Evolutionary conservation across 2,329 filamentous ascomycete genomes (phyloP).

Genomic region (Chaetomium sp.): DNA sequence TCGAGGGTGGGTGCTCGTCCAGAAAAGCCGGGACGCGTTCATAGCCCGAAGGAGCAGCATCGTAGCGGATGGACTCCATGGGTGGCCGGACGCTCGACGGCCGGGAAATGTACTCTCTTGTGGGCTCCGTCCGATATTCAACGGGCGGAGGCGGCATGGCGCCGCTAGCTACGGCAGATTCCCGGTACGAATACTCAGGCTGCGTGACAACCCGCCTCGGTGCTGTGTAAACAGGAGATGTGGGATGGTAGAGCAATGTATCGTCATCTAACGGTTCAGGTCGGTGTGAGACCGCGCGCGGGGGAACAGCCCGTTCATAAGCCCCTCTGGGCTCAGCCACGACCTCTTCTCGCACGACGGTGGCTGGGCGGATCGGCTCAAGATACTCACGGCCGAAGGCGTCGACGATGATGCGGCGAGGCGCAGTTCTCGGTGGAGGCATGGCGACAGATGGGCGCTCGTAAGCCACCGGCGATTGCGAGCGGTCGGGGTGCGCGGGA

Average conservation of each 20-base stretch:
- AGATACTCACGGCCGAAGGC: constrained; percentile 75
- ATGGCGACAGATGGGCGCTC: constrained; percentile 43
- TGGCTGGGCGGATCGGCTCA: constrained; percentile 41
- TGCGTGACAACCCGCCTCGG: constrained; percentile 56
- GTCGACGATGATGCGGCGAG: constrained; percentile 70
- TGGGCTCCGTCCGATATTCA: constrained; percentile 43
- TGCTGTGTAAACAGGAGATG: constrained; percentile 43
- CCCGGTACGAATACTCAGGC: constrained; percentile 52
- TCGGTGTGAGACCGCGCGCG: constrained; percentile 45
- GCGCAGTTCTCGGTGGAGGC: constrained; percentile 44
- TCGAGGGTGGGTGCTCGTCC: constrained; percentile 33
- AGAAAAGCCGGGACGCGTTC: constrained; percentile 26
- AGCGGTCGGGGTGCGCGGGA: constrained; percentile 43
- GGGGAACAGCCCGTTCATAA: constrained; percentile 55
- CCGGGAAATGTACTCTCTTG: constrained; percentile 46
- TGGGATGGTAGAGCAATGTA: constrained; percentile 42
- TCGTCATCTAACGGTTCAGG: constrained; percentile 46
- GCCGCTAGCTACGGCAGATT: constrained; percentile 41
- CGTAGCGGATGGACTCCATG: constrained; percentile 26
- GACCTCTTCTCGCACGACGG: constrained; percentile 45
- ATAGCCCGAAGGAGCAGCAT: constrained; percentile 13
- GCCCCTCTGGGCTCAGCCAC: constrained; percentile 37
- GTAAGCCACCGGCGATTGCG: constrained; percentile 41
- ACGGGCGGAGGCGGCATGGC: constrained; percentile 36
- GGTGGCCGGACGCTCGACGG: constrained; percentile 49